Base-by-base conservation (phyloP, 208 protist species). In the Acanthamoeba lenticulata region DNA sequence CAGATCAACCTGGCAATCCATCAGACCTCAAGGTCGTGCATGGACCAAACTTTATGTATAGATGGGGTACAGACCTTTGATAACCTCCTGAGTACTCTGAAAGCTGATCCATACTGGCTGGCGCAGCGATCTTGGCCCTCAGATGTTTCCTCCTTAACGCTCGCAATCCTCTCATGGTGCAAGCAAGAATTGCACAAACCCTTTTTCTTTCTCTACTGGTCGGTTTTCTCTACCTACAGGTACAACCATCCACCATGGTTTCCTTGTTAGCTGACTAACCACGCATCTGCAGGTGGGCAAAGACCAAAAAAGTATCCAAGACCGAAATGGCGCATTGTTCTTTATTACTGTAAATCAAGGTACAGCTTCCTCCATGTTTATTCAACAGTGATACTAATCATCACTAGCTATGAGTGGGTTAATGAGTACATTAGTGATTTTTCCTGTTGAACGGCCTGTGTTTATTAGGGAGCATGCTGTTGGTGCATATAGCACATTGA, bases 291-390 rank as follows among this genome's bases (percentile, higher is more conserved):
- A 79, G 67, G 32, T 79, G n/a, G 67, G 36, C 15, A 40, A 79
- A 29, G 67, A 79, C n/a, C 67, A 79, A 40, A 11, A 32, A 36
- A 24, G 67, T 15, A 79, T 79, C 27, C 13, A 19, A 15, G 36
- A 79, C n/a, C 67, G 67, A 42, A 15, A 89, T 27, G 79, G 79
- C 13, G 36, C 79, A 57, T 52, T 89, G 79, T 89, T 55, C 79
- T 89, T 89, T 29, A 89, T 79, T 15, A 24, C 27, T 32, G 27
- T 79, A 11, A 42, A 32, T 32, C n/a, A 42, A 40, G 67, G 52
- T 60, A 60, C 47, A 36, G 15, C 52, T 60, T 21, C 21, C 21
- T 60, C 52, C 52, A 21, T 60, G 52, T 27, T 60, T 21, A 60
- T 21, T 21, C 21, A n/a, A n/a, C n/a, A n/a, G n/a, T n/a, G n/a